Percentiles rank a stretch among this genome's conserved stretches.
These are phyloP conservation scores for Pochonia chlamydosporia DNA, from an alignment of 2,329 filamentous ascomycete genomes.

Conservation along the genomic window DNA sequence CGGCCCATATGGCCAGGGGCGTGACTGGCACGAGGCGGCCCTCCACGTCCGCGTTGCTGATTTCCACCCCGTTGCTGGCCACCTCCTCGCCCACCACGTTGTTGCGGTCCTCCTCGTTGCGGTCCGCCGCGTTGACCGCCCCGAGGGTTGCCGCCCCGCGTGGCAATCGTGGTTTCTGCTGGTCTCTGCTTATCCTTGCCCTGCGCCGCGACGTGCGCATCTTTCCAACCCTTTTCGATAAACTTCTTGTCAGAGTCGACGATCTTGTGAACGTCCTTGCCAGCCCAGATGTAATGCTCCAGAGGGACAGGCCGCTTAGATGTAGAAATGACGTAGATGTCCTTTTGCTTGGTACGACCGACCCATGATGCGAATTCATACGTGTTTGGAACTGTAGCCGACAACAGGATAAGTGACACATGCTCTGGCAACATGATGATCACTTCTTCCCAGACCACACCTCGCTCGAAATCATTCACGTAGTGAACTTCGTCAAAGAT, in stretches of 20 bases:
- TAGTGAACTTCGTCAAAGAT: slow-evolving; percentile 99
- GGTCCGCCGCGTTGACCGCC: slow-evolving; percentile 33
- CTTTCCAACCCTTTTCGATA: slow-evolving; percentile 89
- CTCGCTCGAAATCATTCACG: slow-evolving; percentile 91
- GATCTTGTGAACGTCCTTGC: slow-evolving; percentile 88
- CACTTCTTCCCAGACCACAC: slow-evolving; percentile 98
- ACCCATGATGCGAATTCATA: slow-evolving; percentile 99
- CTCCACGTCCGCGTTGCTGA: slow-evolving; percentile 47
- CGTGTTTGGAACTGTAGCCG: slow-evolving; percentile 94
- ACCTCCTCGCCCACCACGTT: slow-evolving; percentile 33
- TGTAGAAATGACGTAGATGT: slow-evolving; percentile 98
- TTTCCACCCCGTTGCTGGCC: slow-evolving; percentile 40
- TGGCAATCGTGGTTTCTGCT: slow-evolving; percentile 26
- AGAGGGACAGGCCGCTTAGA: slow-evolving; percentile 90
- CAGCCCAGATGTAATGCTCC: slow-evolving; percentile 94
- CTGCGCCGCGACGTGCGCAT: slow-evolving; percentile 75
- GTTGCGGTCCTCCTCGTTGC: slow-evolving; percentile 36
- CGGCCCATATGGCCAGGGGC: slow-evolving; percentile 81
- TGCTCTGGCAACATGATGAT: slow-evolving; percentile 99
- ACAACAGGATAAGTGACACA: slow-evolving; percentile 89
- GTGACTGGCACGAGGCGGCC: slow-evolving; percentile 53
- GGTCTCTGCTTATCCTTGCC: slow-evolving; percentile 71
- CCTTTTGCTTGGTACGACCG: slow-evolving; percentile 93
- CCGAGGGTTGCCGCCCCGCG: slow-evolving; percentile 31
- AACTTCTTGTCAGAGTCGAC: slow-evolving; percentile 91